phyloP scores from a whole-genome alignment of 768 basidiomycete species.

The Leucocoprinus sp. region DNA sequence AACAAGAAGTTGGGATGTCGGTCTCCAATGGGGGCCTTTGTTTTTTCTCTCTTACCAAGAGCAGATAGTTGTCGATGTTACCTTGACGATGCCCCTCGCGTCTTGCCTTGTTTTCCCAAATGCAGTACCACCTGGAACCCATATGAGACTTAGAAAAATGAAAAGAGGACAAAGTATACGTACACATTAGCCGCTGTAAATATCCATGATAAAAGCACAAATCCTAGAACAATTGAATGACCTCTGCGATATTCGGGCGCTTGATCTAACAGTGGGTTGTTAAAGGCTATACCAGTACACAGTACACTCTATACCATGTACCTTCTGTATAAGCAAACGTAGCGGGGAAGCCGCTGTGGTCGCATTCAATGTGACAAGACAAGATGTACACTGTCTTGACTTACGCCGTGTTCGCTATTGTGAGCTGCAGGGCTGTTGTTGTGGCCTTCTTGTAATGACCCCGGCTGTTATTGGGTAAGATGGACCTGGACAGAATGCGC shows the following conservation, averaged over 20 bases:
- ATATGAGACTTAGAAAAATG: not conserved
- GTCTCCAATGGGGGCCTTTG: conserved; percentile 54
- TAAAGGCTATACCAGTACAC: not conserved
- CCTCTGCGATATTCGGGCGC: conserved; percentile 50
- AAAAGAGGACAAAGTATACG: conserved; percentile 15
- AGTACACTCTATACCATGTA: conserved; percentile 14
- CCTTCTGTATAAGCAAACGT: conserved; percentile 54
- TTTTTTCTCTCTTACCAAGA: conserved; percentile 42
- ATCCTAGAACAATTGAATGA: conserved; percentile 52
- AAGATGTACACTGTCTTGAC: conserved; percentile 1
- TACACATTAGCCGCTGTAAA: conserved; percentile 51
- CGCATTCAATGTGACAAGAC: not conserved
- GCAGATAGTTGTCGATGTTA: conserved; percentile 42
- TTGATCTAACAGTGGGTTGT: conserved; percentile 32
- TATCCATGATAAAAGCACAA: conserved; percentile 44
- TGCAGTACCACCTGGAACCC: conserved; percentile 49
- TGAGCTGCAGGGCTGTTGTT: conserved; percentile 45
- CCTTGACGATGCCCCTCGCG: conserved; percentile 41
- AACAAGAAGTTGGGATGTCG: conserved; percentile 45
- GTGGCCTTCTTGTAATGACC: conserved; percentile 61
- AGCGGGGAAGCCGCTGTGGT: conserved; percentile 46
- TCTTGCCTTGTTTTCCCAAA: conserved; percentile 55
- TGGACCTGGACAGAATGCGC: conserved; percentile 28
- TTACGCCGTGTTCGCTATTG: conserved; percentile 47
- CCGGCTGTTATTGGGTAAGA: conserved; percentile 52